Evolutionary conservation across 768 basidiomycete species (phyloP), one percentile per base, ranked within the genome.

Genomic region (Lentinus brumalis): DNA sequence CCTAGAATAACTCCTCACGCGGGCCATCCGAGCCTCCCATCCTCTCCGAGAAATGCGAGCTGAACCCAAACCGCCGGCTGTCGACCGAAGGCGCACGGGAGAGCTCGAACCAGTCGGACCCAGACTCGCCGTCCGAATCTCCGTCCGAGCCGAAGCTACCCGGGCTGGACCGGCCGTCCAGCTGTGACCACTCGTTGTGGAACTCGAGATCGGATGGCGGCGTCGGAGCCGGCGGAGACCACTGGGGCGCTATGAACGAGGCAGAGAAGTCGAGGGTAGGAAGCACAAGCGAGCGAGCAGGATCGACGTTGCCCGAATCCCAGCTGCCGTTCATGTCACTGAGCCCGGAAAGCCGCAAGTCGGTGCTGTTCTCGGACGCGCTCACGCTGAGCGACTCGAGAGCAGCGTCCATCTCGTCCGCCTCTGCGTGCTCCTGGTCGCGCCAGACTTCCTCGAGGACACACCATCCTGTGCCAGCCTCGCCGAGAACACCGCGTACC

Each of bases 391-490:
- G 64, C 31, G 72, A 64, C 0, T 73, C 67, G 9, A 72, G 59
- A 35, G 67, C 75, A 0, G 72, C 71, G 61, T 71, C 72, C 40
- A 73, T 57, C 7, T 63, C 61, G 44, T 68, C 64, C 2, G 65
- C 50, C 21, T 74, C 70, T 4, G 39, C 45, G 2, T 26, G 35
- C 16, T 63, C 67, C n/a, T 68, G 56, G 51, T 66, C 64, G 40
- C 60, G 65, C 59, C 65, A 61, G 1, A 74, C 71, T 67, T 92
- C 90, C 68, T 91, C 85, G 16, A 93, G 72, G 0, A 80, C 78
- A 74, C 90, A 93, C 91, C 92, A 94, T 0, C 86, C 88, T 8
- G 79, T 82, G 16, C 86, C 84, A 32, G 83, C 85, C 69, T 89
- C 85, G 12, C 92, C 92, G 12, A 92, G 79, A 18, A 92, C 79